Conservation (phyloP, 2,329 filamentous ascomycete genomes). For the Coleophoma eucalyptorum region DNA sequence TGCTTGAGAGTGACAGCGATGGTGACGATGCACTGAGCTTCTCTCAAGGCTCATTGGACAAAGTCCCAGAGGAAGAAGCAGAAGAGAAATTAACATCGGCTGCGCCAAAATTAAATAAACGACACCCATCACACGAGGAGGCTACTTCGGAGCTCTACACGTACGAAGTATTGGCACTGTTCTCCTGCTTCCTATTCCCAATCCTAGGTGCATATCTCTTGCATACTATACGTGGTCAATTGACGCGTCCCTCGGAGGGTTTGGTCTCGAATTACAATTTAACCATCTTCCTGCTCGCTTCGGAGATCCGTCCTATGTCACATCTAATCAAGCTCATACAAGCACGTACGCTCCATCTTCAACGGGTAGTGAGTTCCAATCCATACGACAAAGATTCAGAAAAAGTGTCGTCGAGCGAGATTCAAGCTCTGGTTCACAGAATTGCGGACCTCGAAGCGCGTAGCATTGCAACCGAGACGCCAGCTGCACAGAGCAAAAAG, state of each 20-base stretch:
- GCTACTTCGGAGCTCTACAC: constrained; percentile 63
- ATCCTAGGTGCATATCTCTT: constrained; percentile 78
- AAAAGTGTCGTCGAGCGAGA: constrained; percentile 21
- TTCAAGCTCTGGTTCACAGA: constrained; percentile 58
- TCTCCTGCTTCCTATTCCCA: constrained; percentile 77
- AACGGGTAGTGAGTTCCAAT: constrained; percentile 62
- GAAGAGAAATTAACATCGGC: constrained; percentile 1
- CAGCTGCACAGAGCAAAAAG: constrained; percentile 24
- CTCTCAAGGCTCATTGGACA: constrained; percentile 20
- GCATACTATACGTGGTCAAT: constrained; percentile 74
- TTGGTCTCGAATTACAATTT: constrained; percentile 91
- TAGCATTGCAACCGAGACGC: constrained; percentile 33
- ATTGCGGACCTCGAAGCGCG: constrained; percentile 67
- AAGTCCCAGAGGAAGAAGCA: constrained; percentile 20
- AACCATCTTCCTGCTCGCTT: constrained; percentile 82
- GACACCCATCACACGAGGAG: constrained; percentile 21
- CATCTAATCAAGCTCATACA: constrained; percentile 81
- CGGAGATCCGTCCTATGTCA: constrained; percentile 78
- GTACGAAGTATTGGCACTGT: constrained; percentile 72
- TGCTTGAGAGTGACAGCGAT: constrained; percentile 40
- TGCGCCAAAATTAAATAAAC: constrained; percentile 11
- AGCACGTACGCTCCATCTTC: constrained; percentile 74
- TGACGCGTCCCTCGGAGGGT: constrained; percentile 80
- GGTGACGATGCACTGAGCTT: constrained; percentile 30
- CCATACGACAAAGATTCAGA: constrained; percentile 34